Percentiles rank a stretch among this genome's conserved stretches.
Evolutionary conservation across 2,329 filamentous ascomycete species (phyloP).

Genomic region (Exophiala lecanii-corni): DNA sequence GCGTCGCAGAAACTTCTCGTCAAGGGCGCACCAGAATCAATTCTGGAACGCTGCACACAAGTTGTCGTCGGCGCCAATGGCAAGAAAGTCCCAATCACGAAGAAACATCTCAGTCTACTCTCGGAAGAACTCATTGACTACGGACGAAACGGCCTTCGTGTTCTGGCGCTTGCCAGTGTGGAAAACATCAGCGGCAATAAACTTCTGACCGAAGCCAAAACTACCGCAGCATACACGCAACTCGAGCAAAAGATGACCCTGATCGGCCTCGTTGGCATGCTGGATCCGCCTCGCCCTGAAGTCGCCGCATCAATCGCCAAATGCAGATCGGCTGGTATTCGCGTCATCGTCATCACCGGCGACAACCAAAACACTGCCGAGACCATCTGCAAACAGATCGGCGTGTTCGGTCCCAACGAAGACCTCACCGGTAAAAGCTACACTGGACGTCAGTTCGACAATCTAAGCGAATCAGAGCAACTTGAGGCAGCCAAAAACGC

Average conservation of each 20-base stretch:
- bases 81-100: conserved; percentile 67
- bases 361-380: conserved; percentile 98
- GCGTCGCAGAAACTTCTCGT: conserved; percentile 77
- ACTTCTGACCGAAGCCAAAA: conserved; percentile 69
- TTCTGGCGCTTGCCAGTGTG: conserved; percentile 86
- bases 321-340: conserved; percentile 89
- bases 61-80: conserved; percentile 73
- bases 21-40: conserved; percentile 92
- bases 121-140: conserved; percentile 80
- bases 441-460: conserved; percentile 92
- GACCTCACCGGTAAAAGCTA: conserved; percentile 87
- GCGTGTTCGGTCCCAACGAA: conserved; percentile 78
- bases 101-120: conserved; percentile 65
- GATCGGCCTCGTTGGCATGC: conserved; percentile 89
- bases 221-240: conserved; percentile 75
- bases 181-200: conserved; percentile 69
- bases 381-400: conserved; percentile 95
- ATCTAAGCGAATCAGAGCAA: conserved; percentile 71
- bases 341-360: conserved; percentile 95
- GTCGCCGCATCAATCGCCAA: conserved; percentile 80
- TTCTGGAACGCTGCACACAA: conserved; percentile 87
- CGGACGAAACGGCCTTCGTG: conserved; percentile 84
- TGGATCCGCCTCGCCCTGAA: conserved; percentile 92
- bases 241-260: conserved; percentile 94
- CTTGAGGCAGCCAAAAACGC: conserved; percentile 78